Evolutionary conservation across 805 yeast species (phyloP).

Genomic region (Myxozyma vanderwaltii): DNA sequence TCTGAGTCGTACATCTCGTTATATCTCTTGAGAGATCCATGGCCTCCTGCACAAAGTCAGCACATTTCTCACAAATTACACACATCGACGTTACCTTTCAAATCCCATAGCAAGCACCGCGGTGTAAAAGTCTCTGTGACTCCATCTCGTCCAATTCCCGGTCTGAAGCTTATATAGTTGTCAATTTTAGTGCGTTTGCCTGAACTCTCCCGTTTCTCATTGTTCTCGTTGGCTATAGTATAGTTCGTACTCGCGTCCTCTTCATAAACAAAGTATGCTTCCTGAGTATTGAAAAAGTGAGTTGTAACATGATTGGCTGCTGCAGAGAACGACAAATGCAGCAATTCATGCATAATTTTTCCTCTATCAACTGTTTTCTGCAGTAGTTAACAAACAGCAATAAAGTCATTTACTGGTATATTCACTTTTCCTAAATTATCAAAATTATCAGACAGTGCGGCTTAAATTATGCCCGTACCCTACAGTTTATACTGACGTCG

Average conservation of each 20-base stretch:
- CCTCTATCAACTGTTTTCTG: not conserved
- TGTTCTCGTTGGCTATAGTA: constrained; percentile 21
- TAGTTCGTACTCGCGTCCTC: constrained; percentile 29
- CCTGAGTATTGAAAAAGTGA: constrained; percentile 82
- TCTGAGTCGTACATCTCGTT: constrained; percentile 33
- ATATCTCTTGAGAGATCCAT: constrained; percentile 56
- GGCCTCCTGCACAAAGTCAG: constrained; percentile 35
- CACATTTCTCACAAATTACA: not conserved
- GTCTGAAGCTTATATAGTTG: constrained; percentile 52
- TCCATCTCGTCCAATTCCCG: constrained; percentile 43
- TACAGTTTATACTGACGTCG: too few relatives aligned
- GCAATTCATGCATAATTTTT: constrained; percentile 63
- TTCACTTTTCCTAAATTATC: too few relatives aligned
- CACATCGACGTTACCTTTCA: constrained; percentile 46
- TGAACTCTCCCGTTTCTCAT: not conserved
- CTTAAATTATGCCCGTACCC: too few relatives aligned
- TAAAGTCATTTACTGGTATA: too few relatives aligned
- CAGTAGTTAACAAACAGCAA: too few relatives aligned
- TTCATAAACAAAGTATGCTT: constrained; percentile 59
- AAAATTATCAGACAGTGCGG: too few relatives aligned
- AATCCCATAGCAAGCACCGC: constrained; percentile 78
- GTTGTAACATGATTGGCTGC: constrained; percentile 72
- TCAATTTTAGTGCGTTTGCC: constrained; percentile 39
- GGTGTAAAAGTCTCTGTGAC: constrained; percentile 70
- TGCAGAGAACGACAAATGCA: constrained; percentile 75